Conservation (phyloP, 192 early-diverging fungal genomes). For the Podila verticillata region DNA sequence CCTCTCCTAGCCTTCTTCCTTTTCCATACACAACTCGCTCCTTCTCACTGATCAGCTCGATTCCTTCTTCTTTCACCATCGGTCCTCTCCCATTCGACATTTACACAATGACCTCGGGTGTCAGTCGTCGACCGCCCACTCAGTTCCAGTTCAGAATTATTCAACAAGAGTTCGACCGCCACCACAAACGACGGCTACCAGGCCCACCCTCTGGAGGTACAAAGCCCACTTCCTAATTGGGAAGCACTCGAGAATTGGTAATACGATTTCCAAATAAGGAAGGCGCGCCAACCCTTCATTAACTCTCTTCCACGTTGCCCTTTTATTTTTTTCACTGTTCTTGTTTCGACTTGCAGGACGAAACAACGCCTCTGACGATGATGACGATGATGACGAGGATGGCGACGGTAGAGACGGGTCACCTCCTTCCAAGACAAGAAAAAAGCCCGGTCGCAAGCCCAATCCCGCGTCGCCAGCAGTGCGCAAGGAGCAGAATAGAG, state of each 20-base stretch:
- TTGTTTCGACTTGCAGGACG: neutral
- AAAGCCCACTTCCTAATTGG: slow-evolving; percentile 49
- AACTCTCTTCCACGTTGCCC: neutral
- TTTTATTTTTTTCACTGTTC: too few species aligned
- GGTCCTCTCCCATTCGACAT: neutral
- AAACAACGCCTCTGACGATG: neutral
- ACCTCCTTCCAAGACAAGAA: slow-evolving; percentile 57
- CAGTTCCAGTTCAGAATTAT: slow-evolving; percentile 39
- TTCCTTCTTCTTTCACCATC: too few species aligned
- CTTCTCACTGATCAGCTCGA: neutral
- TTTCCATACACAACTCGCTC: neutral
- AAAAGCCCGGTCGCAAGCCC: slow-evolving; percentile 66
- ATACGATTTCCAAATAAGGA: neutral
- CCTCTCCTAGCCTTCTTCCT: too few species aligned
- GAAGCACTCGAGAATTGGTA: neutral
- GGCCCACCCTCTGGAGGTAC: slow-evolving; percentile 59
- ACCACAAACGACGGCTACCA: slow-evolving; percentile 28
- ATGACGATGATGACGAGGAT: neutral
- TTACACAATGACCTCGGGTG: slow-evolving; percentile 32
- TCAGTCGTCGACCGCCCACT: slow-evolving; percentile 14
- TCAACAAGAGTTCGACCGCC: slow-evolving; percentile 35
- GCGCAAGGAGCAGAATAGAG: slow-evolving; percentile 83
- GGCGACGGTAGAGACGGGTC: neutral
- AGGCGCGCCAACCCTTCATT: neutral
- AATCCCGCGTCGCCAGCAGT: slow-evolving; percentile 67